Percentiles rank a stretch among this genome's conserved stretches.
These are phyloP conservation scores for Kalanchoe fedtschenkoi DNA, from an alignment of 164 flowering plant species.

Conservation along the genomic window DNA sequence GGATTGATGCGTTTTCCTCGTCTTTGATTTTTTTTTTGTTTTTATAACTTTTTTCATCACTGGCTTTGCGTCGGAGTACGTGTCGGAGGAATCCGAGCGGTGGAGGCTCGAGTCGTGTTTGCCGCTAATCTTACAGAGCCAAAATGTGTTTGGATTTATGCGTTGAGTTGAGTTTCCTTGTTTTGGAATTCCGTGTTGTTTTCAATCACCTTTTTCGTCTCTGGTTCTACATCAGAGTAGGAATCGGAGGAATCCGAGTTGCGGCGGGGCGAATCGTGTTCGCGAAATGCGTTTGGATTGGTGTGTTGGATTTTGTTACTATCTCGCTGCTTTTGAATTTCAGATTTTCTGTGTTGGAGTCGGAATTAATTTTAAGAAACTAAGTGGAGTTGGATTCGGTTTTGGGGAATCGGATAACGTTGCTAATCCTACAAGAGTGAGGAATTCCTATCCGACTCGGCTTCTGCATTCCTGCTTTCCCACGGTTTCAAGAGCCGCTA, in stretches of 20 bases:
- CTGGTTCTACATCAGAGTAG: background rate
- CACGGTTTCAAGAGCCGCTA: no score
- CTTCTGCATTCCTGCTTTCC: background rate
- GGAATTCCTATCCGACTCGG: background rate
- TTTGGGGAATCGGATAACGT: background rate
- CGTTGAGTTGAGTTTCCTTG: background rate
- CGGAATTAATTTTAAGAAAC: background rate
- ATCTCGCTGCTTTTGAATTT: no score
- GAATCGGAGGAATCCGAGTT: background rate
- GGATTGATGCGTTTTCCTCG: no score
- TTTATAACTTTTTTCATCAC: no score
- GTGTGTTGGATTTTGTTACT: background rate
- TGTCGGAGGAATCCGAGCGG: no score
- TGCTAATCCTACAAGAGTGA: background rate
- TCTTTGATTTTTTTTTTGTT: no score
- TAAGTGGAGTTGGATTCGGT: background rate
- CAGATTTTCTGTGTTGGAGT: background rate
- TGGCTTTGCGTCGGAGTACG: no score
- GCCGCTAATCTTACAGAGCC: no score
- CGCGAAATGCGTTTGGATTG: background rate
- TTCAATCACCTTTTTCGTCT: background rate
- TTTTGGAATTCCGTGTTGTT: background rate
- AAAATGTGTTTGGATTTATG: no score
- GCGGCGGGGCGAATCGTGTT: no score
- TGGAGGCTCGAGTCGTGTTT: no score